A percentile compares a stretch with the other conserved stretches of the same genome.
Conservation (phyloP, 768 basidiomycete species). For the Mycena pura region DNA sequence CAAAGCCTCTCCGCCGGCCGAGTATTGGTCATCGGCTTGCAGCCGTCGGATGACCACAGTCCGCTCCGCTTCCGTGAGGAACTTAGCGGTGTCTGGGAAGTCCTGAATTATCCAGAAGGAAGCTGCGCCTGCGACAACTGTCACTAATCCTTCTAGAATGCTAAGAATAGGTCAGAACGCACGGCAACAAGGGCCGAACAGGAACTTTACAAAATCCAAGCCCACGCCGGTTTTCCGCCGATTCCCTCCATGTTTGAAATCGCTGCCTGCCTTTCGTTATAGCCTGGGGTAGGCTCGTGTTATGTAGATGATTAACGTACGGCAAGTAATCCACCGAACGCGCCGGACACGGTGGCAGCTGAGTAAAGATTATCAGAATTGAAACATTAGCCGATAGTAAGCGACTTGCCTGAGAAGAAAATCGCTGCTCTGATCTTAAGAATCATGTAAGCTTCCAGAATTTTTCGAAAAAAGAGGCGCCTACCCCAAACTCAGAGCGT, state of each 20-base stretch:
- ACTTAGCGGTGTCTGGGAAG: slow-evolving; percentile 83
- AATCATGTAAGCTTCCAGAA: slow-evolving; percentile 36
- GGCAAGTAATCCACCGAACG: slow-evolving; percentile 79
- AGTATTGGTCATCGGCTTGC: slow-evolving; percentile 72
- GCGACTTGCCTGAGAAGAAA: too few species aligned
- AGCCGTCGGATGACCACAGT: slow-evolving; percentile 70
- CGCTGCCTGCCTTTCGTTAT: slow-evolving; percentile 47
- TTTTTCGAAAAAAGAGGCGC: slow-evolving; percentile 51
- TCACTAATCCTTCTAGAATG: slow-evolving; percentile 65
- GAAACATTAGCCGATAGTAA: too few species aligned
- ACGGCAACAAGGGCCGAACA: not conserved
- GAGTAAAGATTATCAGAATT: too few species aligned
- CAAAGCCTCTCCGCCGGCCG: slow-evolving; percentile 72
- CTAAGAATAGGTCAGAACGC: not conserved
- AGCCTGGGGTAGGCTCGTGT: not conserved
- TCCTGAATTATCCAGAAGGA: slow-evolving; percentile 85
- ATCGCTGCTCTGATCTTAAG: slow-evolving; percentile 57
- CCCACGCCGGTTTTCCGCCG: slow-evolving; percentile 68
- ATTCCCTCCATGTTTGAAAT: slow-evolving; percentile 77
- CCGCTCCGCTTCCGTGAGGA: slow-evolving; percentile 74
- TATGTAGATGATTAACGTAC: slow-evolving; percentile 43
- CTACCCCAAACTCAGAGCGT: slow-evolving; percentile 77
- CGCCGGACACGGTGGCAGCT: slow-evolving; percentile 82
- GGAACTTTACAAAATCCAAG: slow-evolving; percentile 71
- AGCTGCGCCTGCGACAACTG: slow-evolving; percentile 65